These are phyloP conservation scores for Aspergillus fumigatus DNA, from an alignment of 2,329 filamentous ascomycete species.

Conservation along the genomic window DNA sequence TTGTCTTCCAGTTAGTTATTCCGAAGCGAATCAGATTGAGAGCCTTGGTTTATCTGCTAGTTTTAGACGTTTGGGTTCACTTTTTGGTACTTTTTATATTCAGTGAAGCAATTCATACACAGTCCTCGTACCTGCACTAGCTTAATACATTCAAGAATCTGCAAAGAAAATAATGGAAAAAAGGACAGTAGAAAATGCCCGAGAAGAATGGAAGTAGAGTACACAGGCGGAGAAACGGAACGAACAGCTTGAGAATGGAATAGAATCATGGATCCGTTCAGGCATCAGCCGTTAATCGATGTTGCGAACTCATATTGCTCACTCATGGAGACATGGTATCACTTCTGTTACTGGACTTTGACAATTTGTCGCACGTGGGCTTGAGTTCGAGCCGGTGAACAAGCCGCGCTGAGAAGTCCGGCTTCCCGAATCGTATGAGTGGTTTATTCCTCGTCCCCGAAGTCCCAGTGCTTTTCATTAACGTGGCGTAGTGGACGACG, in stretches of 20 bases:
- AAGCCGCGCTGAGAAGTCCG: not conserved
- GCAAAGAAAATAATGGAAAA: not conserved
- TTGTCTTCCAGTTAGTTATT: not conserved
- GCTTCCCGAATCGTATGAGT: not conserved
- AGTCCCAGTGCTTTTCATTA: conserved; percentile 39
- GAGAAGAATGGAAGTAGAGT: not conserved
- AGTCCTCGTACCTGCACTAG: not conserved
- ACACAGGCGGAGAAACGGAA: not conserved
- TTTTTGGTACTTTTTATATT: not conserved
- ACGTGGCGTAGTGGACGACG: conserved; percentile 22
- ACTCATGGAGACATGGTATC: not conserved
- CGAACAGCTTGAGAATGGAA: not conserved
- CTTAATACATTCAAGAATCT: not conserved
- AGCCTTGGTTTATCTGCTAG: not conserved
- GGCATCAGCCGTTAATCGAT: not conserved
- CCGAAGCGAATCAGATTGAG: not conserved
- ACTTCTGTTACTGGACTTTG: not conserved
- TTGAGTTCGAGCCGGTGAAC: not conserved
- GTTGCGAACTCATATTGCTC: not conserved
- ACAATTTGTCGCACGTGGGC: not conserved
- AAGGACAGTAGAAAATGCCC: not conserved
- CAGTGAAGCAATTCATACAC: not conserved
- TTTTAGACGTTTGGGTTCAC: not conserved
- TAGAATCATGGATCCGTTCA: not conserved
- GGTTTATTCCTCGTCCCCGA: conserved; percentile 35